These are phyloP conservation scores for Leccinellum albellum DNA, from an alignment of 768 basidiomycete species.

Conservation along the genomic window DNA sequence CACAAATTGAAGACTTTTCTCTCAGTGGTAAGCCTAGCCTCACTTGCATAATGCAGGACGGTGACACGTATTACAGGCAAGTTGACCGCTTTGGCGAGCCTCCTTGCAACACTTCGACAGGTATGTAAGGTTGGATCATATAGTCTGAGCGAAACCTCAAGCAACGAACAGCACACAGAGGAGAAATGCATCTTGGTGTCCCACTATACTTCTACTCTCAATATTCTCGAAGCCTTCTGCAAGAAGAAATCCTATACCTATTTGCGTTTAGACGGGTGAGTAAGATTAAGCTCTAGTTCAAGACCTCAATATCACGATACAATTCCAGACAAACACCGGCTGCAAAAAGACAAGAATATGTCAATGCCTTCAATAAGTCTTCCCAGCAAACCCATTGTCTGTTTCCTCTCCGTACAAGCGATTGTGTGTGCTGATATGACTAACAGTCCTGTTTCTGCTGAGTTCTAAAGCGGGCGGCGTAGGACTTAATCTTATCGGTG, in stretches of 20 bases:
- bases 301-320: neutral
- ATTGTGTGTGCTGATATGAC: conserved; percentile 1
- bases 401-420: neutral
- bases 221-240: conserved; percentile 87
- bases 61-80: conserved; percentile 54
- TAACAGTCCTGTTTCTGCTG: conserved; percentile 79
- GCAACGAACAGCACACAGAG: conserved; percentile 53
- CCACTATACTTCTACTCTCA: conserved; percentile 94
- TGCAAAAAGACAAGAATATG: conserved; percentile 78
- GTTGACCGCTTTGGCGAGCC: conserved; percentile 57
- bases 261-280: conserved; percentile 83
- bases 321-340: conserved; percentile 65
- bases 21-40: conserved; percentile 61
- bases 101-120: conserved; percentile 58
- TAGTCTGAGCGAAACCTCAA: conserved; percentile 1
- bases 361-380: conserved; percentile 84
- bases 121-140: conserved; percentile 31
- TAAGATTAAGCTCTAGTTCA: neutral
- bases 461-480: conserved; percentile 96
- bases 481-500: conserved; percentile 90
- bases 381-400: conserved; percentile 70
- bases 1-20: conserved; percentile 64
- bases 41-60: neutral
- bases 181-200: conserved; percentile 97
- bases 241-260: conserved; percentile 71